A percentile compares a stretch with the other conserved stretches of the same genome.
These are phyloP conservation scores for Eucalyptus sideroxylon DNA, from an alignment of 345 rosid genomes.

Conservation along the genomic window DNA sequence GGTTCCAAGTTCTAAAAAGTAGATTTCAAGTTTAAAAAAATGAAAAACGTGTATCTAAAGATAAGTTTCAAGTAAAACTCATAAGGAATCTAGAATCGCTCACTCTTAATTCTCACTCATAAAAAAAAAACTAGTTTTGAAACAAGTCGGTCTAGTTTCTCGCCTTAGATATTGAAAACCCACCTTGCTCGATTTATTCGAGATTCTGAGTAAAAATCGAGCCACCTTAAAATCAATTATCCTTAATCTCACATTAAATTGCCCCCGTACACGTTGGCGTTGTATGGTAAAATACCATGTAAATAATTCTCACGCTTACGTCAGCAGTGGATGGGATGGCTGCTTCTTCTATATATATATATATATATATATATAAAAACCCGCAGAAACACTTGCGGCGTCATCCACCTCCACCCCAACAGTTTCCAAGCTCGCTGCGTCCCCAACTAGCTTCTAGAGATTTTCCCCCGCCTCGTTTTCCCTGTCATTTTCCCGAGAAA, in stretches of 20 bases:
- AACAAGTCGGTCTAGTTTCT: too few relatives aligned
- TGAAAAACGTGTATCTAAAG: fast-evolving
- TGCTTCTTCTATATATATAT: neutral
- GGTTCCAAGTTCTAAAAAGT: fast-evolving
- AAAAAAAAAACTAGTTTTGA: fast-evolving
- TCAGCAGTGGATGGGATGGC: neutral
- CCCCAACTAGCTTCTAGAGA: neutral
- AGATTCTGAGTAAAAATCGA: neutral
- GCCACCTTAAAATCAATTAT: neutral
- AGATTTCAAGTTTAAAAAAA: fast-evolving
- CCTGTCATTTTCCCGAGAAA: neutral
- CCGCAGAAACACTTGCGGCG: neutral
- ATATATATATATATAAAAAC: too few relatives aligned
- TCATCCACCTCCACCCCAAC: neutral
- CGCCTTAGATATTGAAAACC: too few relatives aligned
- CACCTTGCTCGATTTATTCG: too few relatives aligned
- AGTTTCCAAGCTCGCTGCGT: neutral
- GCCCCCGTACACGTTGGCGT: neutral
- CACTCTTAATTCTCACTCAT: fast-evolving
- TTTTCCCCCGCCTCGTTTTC: neutral
- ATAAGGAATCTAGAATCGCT: fast-evolving
- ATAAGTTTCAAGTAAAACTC: fast-evolving
- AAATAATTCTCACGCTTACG: neutral
- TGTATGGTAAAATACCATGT: too few relatives aligned
- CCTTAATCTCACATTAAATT: neutral